Evolutionary conservation across 768 basidiomycete species (phyloP).

Genomic region (Suillus weaverae): DNA sequence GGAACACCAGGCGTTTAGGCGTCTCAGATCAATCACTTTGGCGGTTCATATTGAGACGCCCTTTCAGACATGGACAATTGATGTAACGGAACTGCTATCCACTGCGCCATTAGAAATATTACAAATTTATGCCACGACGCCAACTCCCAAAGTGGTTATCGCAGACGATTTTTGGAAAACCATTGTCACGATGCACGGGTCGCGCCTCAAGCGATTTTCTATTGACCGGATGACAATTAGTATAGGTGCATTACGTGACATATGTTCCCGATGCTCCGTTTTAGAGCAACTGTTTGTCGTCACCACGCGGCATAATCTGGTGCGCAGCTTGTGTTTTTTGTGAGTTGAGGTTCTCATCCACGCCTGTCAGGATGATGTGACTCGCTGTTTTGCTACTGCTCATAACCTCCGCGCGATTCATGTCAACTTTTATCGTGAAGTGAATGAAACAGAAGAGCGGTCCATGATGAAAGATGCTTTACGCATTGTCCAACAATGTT

Average conservation of each 20-base stretch:
- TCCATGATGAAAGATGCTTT: constrained; percentile 38
- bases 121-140: constrained; percentile 58
- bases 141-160: constrained; percentile 38
- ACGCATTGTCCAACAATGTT: constrained; percentile 49
- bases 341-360: neutral
- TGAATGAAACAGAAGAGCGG: constrained; percentile 19
- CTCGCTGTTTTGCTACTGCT: constrained; percentile 42
- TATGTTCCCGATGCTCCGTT: constrained; percentile 53
- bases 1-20: constrained; percentile 36
- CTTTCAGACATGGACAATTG: constrained; percentile 45
- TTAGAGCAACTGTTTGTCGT: constrained; percentile 69
- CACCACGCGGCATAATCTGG: constrained; percentile 46
- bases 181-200: constrained; percentile 51
- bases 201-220: constrained; percentile 54
- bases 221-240: constrained; percentile 63
- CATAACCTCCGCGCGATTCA: constrained; percentile 56
- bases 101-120: constrained; percentile 55
- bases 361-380: constrained; percentile 18
- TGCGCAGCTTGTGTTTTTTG: constrained; percentile 25
- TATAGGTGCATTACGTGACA: constrained; percentile 46
- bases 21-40: constrained; percentile 58
- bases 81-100: constrained; percentile 44
- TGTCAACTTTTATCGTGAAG: constrained; percentile 47
- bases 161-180: constrained; percentile 51
- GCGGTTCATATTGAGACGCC: constrained; percentile 42